Base-by-base conservation (phyloP, 2,329 filamentous ascomycete genomes). In the Ascochyta koolunga region DNA sequence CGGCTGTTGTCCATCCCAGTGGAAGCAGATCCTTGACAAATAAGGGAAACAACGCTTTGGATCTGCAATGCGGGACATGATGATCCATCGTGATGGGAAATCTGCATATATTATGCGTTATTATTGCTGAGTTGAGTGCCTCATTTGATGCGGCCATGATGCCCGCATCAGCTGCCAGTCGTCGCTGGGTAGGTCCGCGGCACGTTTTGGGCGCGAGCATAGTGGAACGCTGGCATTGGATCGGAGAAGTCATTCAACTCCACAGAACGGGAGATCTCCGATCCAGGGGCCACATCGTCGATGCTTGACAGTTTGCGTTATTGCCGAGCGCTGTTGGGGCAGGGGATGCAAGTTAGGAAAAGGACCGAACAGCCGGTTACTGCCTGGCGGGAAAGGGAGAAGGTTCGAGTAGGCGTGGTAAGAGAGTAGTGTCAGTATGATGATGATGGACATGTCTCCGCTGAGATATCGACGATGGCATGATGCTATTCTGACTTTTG, bases 231-330 rank as follows among this genome's bases (percentile, higher is more conserved):
- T 27, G 5, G 21, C 22, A 39, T 25, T n/a, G 38, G 45, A 50
- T 49, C 45, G 45, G 51, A 45, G 18, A 49, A 49, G 45, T 49
- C 35, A 49, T 16, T 16, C 22, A 11, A 24, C 29, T 49, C 51
- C 35, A 18, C 38, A 41, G 16, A 11, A 16, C 51, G 51, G 51
- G 51, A 50, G 45, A 50, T 54, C 40, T 54, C 32, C 51, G 51
- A 54, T 54, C 40, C 18, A 46, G 36, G 45, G 19, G 15, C 18
- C 2, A 3, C 43, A 54, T 54, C 51, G 51, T 41, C 46, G 51
- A 50, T 50, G 35, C 22, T 27, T 38, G 27, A 37, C 40, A 21
- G 45, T 27, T 25, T 19, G 22, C 21, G 21, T 22, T 22, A 19
- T 21, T 19, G 13, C n/a, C 13, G 38, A 16, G n/a, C 21, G n/a